Evolutionary conservation across 2,329 filamentous ascomycete species (phyloP), one percentile per base, ranked within the genome.

Genomic region (Cryphonectria japonica): DNA sequence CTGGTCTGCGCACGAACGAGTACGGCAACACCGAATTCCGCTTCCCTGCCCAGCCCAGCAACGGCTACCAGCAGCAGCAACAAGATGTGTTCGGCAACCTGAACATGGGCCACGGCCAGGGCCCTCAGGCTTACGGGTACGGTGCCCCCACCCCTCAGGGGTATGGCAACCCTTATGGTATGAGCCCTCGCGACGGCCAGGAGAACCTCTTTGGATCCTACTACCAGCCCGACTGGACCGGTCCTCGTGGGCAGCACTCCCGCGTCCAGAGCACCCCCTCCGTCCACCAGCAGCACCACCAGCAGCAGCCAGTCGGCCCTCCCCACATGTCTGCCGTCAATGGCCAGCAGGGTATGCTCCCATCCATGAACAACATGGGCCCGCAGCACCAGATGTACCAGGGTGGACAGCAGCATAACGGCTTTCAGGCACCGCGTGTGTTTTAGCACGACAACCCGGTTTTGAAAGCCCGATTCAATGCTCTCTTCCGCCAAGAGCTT

Each of bases 191-290:
- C 26, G 68, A 66, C 4, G 37, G 54, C 54, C 62, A 69, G 39
- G 57, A 69, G 8, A 63, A 52, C 29, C 54, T 63, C 62, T 73
- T 71, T 29, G 46, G 46, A 29, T 41, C 34, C 13, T 66, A 69
- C 26, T 66, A 69, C 39, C 66, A 32, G 13, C 71, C 37, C 34
- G 67, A 71, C n/a, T 69, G 67, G 69, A 37, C 41, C n/a, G 46
- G 43, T 19, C 50, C 69, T 26, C 71, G 71, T 32, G 52, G 50
- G 37, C 50, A 68, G 29, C 71, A 72, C 43, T 67, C 68, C 22
- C 71, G 71, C 41, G 65, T 72, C 34, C 68, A 72, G 66, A 71
- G 66, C 66, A 72, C 71, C 4, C 64, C 62, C 2, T 60, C 69
- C 7, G 43, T 71, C 29, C 63, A 50, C 41, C n/a, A 34, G n/a